These are phyloP conservation scores for Penicillium samsonianum DNA, from an alignment of 495 filamentous ascomycete species.

Conservation along the genomic window DNA sequence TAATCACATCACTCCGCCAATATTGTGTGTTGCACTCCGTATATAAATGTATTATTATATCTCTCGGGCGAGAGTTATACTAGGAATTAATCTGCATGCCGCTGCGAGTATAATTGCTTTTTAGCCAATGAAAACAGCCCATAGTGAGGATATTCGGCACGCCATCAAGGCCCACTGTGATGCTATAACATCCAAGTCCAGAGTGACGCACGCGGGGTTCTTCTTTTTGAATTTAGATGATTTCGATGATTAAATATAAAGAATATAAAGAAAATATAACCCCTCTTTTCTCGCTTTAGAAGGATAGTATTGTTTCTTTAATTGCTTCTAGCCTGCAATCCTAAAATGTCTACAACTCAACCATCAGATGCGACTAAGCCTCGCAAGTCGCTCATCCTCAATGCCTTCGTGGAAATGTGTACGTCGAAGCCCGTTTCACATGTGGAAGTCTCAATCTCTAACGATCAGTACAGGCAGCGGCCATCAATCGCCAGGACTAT, in stretches of 20 bases:
- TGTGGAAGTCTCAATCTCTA: not conserved
- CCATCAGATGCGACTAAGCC: constrained; percentile 15
- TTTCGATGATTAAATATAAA: constrained; percentile 6
- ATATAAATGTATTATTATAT: not conserved
- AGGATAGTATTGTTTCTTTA: too few relatives aligned
- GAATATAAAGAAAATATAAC: not conserved
- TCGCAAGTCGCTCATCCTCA: constrained; percentile 56
- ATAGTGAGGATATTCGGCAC: constrained; percentile 15
- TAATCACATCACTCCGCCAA: too few relatives aligned
- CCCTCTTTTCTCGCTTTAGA: constrained; percentile 2
- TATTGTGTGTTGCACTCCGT: too few relatives aligned
- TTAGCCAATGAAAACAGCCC: constrained; percentile 5
- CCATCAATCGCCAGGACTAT: constrained; percentile 56
- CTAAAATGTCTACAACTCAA: not conserved
- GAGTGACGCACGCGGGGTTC: constrained; percentile 20
- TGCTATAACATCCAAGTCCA: constrained; percentile 32
- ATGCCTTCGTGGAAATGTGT: constrained; percentile 62
- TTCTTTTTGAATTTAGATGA: not conserved
- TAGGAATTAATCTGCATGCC: not conserved
- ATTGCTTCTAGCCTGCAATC: too few relatives aligned
- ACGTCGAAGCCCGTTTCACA: constrained; percentile 11
- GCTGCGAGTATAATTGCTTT: constrained; percentile 8
- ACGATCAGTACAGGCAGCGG: constrained; percentile 41
- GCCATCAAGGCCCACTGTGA: constrained; percentile 47
- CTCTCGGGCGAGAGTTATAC: constrained; percentile 27